Conservation (phyloP, 2,329 filamentous ascomycete species). For the Fusarium cyanostomum region DNA sequence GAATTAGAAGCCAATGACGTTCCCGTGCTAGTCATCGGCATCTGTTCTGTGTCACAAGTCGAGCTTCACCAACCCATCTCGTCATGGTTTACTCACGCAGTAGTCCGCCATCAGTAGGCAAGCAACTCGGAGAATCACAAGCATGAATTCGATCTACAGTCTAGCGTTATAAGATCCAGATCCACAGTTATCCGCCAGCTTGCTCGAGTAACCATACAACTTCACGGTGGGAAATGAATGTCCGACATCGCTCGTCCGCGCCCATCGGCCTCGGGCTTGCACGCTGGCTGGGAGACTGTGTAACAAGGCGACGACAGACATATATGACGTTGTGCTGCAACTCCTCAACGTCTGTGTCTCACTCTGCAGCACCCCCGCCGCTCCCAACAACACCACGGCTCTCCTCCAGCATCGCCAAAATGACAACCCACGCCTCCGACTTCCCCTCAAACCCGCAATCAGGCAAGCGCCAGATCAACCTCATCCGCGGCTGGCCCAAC, state of each 20-base stretch:
- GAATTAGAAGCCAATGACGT: background rate
- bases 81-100: background rate
- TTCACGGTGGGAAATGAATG: no score
- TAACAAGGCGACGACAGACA: background rate
- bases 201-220: no score
- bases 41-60: background rate
- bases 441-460: constrained; percentile 34
- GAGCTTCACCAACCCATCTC: background rate
- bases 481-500: constrained; percentile 75
- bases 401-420: background rate
- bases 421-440: constrained; percentile 22
- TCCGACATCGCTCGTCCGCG: constrained; percentile 38
- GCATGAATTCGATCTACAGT: background rate
- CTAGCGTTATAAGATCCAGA: background rate
- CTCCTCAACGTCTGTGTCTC: background rate
- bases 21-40: background rate
- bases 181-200: constrained; percentile 39
- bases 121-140: background rate
- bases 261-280: background rate
- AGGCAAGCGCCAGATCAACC: constrained; percentile 63
- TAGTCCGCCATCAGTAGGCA: background rate
- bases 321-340: background rate
- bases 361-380: background rate
- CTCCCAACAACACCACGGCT: constrained; percentile 15
- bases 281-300: background rate